phyloP scores from a whole-genome alignment of 352 stramenopile genomes.

The Globisporangium carolinianum region DNA sequence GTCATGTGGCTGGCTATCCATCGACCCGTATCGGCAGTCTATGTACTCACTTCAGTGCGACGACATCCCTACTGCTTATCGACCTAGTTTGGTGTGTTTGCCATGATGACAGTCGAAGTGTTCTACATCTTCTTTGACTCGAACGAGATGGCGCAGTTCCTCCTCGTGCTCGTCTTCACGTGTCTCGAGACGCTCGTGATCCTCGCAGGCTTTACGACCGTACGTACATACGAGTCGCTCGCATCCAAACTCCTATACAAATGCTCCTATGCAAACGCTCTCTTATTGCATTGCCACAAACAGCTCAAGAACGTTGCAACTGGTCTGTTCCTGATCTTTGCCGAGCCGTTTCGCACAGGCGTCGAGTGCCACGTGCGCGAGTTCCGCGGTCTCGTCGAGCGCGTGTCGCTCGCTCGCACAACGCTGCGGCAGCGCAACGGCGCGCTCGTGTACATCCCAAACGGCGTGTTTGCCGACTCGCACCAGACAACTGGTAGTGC shows the following conservation, averaged over 20 bases:
- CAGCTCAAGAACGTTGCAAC: slow-evolving; percentile 80
- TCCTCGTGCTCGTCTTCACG: slow-evolving; percentile 66
- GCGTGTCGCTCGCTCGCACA: slow-evolving; percentile 68
- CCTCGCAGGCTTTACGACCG: slow-evolving; percentile 58
- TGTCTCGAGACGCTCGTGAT: slow-evolving; percentile 55
- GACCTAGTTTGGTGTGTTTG: slow-evolving; percentile 49
- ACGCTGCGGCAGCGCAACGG: slow-evolving; percentile 60
- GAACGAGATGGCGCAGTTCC: slow-evolving; percentile 48
- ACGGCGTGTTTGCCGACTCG: slow-evolving; percentile 70
- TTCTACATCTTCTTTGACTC: slow-evolving; percentile 82
- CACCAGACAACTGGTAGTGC: slow-evolving; percentile 60
- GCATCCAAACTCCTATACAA: not conserved
- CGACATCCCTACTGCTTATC: too few species aligned
- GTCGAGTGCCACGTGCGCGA: slow-evolving; percentile 49
- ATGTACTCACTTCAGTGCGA: too few species aligned
- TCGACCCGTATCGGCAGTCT: not conserved
- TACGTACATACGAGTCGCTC: slow-evolving; percentile 12
- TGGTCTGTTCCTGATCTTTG: slow-evolving; percentile 80
- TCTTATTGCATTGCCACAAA: not conserved
- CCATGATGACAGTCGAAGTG: slow-evolving; percentile 72
- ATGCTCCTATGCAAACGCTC: too few species aligned
- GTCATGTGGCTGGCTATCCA: not conserved
- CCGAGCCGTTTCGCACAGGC: slow-evolving; percentile 69
- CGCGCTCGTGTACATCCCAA: slow-evolving; percentile 70
- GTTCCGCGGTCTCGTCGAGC: slow-evolving; percentile 61